Evolutionary conservation across 352 stramenopile species (phyloP).

Genomic region (Globisporangium sylvaticum): DNA sequence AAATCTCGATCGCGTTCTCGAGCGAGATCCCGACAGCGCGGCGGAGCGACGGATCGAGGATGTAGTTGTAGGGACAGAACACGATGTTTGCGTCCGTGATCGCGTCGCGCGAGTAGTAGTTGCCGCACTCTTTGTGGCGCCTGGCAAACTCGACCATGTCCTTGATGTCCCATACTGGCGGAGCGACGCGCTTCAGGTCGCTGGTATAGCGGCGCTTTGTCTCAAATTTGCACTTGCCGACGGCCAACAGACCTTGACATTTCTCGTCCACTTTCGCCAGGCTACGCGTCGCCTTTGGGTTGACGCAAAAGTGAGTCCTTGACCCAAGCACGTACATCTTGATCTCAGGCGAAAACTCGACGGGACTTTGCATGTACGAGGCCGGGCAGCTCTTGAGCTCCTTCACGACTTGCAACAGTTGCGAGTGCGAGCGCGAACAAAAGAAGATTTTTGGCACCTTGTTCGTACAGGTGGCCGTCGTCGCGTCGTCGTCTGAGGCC

Average conservation of each 20-base stretch:
- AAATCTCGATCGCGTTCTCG: conserved; percentile 68
- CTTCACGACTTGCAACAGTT: conserved; percentile 77
- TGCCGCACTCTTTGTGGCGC: conserved; percentile 74
- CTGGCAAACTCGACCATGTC: conserved; percentile 70
- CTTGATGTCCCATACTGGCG: conserved; percentile 82
- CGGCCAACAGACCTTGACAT: conserved; percentile 53
- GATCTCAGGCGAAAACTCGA: conserved; percentile 31
- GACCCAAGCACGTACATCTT: conserved; percentile 78
- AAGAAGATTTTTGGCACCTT: conserved; percentile 68
- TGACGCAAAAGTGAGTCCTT: conserved; percentile 77
- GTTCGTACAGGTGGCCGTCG: no score
- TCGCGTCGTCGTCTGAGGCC: conserved; percentile 13
- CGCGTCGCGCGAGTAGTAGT: conserved; percentile 55
- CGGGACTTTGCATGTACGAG: conserved; percentile 49
- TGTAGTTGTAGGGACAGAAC: conserved; percentile 87
- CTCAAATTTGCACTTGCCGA: conserved; percentile 48
- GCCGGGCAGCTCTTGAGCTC: conserved; percentile 74
- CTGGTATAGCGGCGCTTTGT: conserved; percentile 49
- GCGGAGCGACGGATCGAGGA: conserved; percentile 75
- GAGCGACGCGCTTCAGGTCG: conserved; percentile 39
- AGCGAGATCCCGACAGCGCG: conserved; percentile 63
- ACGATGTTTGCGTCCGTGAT: conserved; percentile 66
- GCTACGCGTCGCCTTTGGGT: conserved; percentile 62
- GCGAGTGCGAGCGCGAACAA: conserved; percentile 83
- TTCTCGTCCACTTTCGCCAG: conserved; percentile 64